Evolutionary conservation across 441 rosid genomes (phyloP).

Genomic region (Pelargonium fulgidum): DNA sequence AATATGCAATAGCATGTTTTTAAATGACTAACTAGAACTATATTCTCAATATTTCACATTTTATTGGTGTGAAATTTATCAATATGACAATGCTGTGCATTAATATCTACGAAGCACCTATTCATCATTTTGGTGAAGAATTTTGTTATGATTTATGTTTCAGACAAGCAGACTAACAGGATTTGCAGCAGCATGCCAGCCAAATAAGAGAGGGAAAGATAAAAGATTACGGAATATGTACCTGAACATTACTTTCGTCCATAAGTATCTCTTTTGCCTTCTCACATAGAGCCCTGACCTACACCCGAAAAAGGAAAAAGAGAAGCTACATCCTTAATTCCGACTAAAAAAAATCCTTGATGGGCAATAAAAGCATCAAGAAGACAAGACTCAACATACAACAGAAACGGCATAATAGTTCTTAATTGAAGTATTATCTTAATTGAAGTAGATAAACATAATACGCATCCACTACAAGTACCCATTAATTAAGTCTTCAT

Average conservation of each 20-base stretch:
- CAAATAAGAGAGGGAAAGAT: background rate
- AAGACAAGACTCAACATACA: background rate
- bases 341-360: background rate
- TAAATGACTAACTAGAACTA: too few species aligned
- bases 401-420: background rate
- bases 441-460: background rate
- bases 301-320: conserved; percentile 8
- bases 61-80: too few species aligned
- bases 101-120: too few species aligned
- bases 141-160: too few species aligned
- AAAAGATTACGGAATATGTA: conserved; percentile 19
- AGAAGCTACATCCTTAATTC: background rate
- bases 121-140: too few species aligned
- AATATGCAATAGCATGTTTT: too few species aligned
- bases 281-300: conserved; percentile 64
- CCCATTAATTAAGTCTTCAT: background rate
- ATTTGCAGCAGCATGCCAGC: background rate
- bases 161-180: too few species aligned
- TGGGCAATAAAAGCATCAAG: background rate
- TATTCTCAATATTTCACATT: too few species aligned
- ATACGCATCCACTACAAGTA: background rate
- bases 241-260: conserved; percentile 58
- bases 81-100: too few species aligned
- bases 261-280: conserved; percentile 51
- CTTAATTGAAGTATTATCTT: background rate